Evolutionary conservation across 192 early-diverging fungal species (phyloP).

Genomic region (Mortierella alpina): DNA sequence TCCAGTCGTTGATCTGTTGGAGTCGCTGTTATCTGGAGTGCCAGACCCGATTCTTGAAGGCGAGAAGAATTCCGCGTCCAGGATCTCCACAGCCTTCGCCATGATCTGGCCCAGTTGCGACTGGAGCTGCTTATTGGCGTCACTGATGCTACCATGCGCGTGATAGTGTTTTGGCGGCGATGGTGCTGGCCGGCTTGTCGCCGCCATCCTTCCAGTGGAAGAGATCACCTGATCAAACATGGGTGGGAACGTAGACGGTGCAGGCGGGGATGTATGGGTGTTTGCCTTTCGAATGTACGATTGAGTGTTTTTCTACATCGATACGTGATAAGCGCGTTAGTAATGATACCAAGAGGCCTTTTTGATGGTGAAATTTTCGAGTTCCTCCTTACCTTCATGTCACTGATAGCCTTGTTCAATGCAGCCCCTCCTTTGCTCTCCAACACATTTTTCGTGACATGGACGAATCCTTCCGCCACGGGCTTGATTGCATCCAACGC

Average conservation of each 20-base stretch:
- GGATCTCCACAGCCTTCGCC: conserved; percentile 47
- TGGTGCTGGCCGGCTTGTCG: conserved; percentile 19
- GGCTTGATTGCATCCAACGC: conserved; percentile 63
- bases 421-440: conserved; percentile 62
- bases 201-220: conserved; percentile 15
- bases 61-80: conserved; percentile 59
- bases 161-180: conserved; percentile 11
- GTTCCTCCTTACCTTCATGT: conserved; percentile 36
- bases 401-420: conserved; percentile 65
- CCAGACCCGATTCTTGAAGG: background rate
- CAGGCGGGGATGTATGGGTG: background rate
- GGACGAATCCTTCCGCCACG: conserved; percentile 56
- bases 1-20: conserved; percentile 3
- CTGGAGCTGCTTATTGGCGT: conserved; percentile 47
- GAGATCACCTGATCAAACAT: conserved; percentile 40
- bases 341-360: conserved; percentile 28
- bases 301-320: conserved; percentile 51
- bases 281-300: conserved; percentile 39
- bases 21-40: background rate
- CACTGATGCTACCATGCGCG: background rate
- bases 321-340: background rate
- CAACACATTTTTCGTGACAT: conserved; percentile 67
- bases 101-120: conserved; percentile 54
- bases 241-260: conserved; percentile 28
- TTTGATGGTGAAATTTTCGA: conserved; percentile 10